phyloP scores from a whole-genome alignment of 2,329 filamentous ascomycete genomes.

The Pyricularia grisea region DNA sequence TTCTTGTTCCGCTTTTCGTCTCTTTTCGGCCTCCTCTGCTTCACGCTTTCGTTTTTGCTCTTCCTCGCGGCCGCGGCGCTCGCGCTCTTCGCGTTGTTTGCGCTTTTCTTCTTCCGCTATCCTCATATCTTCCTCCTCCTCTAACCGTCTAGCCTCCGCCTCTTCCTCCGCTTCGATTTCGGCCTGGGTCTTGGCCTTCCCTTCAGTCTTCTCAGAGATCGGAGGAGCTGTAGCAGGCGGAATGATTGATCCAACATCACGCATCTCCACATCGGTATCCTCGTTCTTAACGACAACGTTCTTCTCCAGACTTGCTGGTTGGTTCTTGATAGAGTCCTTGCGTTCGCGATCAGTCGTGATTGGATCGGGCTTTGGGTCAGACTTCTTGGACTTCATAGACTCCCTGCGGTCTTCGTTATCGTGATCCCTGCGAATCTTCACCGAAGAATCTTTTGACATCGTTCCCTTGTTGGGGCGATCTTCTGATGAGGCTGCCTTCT shows the following conservation, averaged over 20 bases:
- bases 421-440: constrained; percentile 20
- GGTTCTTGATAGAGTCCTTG: constrained; percentile 29
- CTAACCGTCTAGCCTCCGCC: constrained; percentile 20
- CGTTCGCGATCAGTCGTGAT: constrained; percentile 24
- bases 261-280: constrained; percentile 47
- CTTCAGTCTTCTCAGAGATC: constrained; percentile 16
- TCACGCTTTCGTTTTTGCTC: constrained; percentile 24
- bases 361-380: constrained; percentile 21
- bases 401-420: constrained; percentile 31
- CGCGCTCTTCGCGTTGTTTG: constrained; percentile 24
- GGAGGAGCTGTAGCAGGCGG: constrained; percentile 10
- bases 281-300: constrained; percentile 50
- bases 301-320: constrained; percentile 29
- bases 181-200: constrained; percentile 8
- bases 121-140: constrained; percentile 15
- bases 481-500: constrained; percentile 34
- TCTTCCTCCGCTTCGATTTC: constrained; percentile 18
- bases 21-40: constrained; percentile 19
- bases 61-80: constrained; percentile 22
- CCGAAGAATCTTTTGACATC: constrained; percentile 27
- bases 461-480: constrained; percentile 33
- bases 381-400: constrained; percentile 26
- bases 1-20: constrained; percentile 14
- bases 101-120: constrained; percentile 25
- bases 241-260: constrained; percentile 27